phyloP scores from a whole-genome alignment of 306 rosid species.

The Luffa aegyptiaca region DNA sequence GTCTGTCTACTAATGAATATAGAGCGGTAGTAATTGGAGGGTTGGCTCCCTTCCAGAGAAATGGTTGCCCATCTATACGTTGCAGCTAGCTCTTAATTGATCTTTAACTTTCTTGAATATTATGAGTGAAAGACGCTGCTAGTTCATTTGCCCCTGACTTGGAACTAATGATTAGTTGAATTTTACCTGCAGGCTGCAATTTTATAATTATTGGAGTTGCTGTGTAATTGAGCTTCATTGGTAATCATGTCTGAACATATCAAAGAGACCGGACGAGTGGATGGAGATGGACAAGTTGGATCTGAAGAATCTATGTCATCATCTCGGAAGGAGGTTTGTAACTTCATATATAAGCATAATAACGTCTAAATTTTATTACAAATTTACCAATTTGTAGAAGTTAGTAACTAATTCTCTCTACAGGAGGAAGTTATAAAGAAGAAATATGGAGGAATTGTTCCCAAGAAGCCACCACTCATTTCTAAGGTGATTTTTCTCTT shows the following conservation, averaged over 20 bases:
- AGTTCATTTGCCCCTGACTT: background rate
- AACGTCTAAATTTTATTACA: background rate
- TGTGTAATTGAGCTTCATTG: background rate
- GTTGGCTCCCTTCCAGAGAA: background rate
- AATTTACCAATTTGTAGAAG: background rate
- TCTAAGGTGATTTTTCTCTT: conserved; percentile 46
- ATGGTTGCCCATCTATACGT: background rate
- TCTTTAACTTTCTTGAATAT: background rate
- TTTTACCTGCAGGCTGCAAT: conserved; percentile 1
- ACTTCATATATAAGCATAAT: background rate
- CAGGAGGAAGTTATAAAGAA: conserved; percentile 80
- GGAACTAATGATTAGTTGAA: background rate
- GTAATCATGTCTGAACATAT: conserved; percentile 13
- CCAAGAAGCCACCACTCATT: conserved; percentile 84
- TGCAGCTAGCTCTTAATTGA: background rate
- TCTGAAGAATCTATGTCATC: conserved; percentile 5
- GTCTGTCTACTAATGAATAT: background rate
- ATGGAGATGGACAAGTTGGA: conserved; percentile 4
- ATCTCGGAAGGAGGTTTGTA: conserved; percentile 4
- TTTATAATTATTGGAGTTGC: background rate
- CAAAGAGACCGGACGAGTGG: conserved; percentile 2
- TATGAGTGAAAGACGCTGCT: background rate
- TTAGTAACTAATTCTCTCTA: background rate
- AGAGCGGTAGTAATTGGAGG: background rate
- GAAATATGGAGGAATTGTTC: conserved; percentile 82